Conservation (phyloP, 2,329 filamentous ascomycete genomes). For the Pseudogymnoascus sp. region DNA sequence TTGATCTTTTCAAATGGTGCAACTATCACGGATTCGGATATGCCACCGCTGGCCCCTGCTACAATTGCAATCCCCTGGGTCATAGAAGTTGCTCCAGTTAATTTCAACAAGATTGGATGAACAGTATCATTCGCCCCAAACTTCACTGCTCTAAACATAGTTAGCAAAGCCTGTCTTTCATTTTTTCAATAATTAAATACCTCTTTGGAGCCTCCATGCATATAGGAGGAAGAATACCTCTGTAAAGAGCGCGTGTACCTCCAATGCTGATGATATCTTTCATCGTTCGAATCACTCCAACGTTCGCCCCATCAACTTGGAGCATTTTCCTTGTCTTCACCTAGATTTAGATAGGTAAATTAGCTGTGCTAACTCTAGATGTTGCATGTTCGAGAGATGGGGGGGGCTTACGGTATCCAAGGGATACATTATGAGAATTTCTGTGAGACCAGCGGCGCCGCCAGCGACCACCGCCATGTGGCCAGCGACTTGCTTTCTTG, state of each 20-base stretch:
- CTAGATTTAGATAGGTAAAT: not conserved
- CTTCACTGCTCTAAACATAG: conserved; percentile 63
- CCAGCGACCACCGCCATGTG: not conserved
- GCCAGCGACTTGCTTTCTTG: not conserved
- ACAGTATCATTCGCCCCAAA: conserved; percentile 97
- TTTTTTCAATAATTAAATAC: not conserved
- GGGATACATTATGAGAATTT: not conserved
- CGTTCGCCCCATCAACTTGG: not conserved
- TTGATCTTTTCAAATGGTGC: conserved; percentile 95
- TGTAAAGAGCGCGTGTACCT: conserved; percentile 55
- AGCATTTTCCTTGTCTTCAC: not conserved
- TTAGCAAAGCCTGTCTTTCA: not conserved
- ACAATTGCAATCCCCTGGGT: conserved; percentile 81
- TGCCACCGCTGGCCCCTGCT: conserved; percentile 83
- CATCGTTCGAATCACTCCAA: not conserved
- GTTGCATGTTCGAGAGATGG: too few species aligned
- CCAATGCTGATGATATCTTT: not conserved
- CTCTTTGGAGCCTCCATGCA: conserved; percentile 89
- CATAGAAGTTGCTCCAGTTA: conserved; percentile 76
- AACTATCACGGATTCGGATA: conserved; percentile 88
- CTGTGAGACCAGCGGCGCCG: conserved; percentile 10
- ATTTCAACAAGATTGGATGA: conserved; percentile 80
- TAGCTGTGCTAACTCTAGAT: conserved; percentile 49
- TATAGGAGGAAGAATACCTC: conserved; percentile 85
- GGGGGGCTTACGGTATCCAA: conserved; percentile 38